Evolutionary conservation across 371 early-diverging fungal species (phyloP).

Genomic region (Mortierella polycephala): DNA sequence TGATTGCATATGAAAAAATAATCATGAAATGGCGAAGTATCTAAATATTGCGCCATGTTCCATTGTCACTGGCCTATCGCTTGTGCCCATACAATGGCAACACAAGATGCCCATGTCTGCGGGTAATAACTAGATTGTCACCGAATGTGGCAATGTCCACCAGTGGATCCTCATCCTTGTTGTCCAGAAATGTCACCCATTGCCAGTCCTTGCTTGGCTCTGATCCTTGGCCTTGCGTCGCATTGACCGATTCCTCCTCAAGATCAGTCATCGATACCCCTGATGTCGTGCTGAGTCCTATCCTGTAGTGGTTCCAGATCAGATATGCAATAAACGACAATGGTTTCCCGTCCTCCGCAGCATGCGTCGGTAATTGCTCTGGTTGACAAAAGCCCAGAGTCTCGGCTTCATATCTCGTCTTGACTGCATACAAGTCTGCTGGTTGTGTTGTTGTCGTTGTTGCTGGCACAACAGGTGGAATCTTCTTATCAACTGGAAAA

Average conservation of each 20-base stretch:
- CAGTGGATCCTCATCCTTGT: constrained; percentile 14
- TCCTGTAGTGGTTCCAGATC: constrained; percentile 37
- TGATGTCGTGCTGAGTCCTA: constrained; percentile 9
- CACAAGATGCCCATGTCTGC: constrained; percentile 19
- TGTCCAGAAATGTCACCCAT: constrained; percentile 29
- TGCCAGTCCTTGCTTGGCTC: constrained; percentile 10
- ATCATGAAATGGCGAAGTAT: too few relatives aligned
- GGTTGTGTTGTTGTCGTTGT: background rate
- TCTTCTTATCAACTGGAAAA: background rate
- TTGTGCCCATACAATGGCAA: constrained; percentile 23
- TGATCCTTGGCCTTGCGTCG: background rate
- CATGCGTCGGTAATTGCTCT: constrained; percentile 3
- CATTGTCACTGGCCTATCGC: background rate
- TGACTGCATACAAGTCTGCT: constrained; percentile 1
- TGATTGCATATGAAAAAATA: too few relatives aligned
- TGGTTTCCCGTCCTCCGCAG: constrained; percentile 5
- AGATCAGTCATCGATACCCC: constrained; percentile 25
- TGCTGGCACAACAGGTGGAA: background rate
- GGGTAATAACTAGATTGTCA: constrained; percentile 22
- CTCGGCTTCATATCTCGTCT: constrained; percentile 15
- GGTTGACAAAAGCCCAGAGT: constrained; percentile 19
- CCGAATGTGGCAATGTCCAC: constrained; percentile 32
- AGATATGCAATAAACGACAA: constrained; percentile 28
- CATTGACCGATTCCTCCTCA: constrained; percentile 5
- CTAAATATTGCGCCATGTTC: background rate